Evolutionary conservation across 768 basidiomycete species (phyloP).

Genomic region (Pleurotus salmoneostramineus): DNA sequence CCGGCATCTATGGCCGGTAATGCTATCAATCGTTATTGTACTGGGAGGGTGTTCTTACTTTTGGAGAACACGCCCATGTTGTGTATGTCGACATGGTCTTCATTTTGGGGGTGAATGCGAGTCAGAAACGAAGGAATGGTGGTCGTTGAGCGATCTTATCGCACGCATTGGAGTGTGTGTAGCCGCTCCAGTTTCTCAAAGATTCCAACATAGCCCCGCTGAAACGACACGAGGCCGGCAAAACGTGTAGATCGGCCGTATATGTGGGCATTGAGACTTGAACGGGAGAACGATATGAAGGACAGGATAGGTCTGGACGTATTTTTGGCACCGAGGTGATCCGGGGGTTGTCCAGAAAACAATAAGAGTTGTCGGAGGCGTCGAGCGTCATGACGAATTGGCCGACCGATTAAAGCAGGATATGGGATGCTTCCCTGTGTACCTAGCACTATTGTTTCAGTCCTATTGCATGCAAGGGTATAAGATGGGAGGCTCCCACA

Average conservation of each 20-base stretch:
- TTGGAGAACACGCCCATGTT: not conserved
- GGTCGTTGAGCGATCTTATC: not conserved
- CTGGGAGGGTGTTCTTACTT: not conserved
- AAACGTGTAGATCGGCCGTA: not conserved
- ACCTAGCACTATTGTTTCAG: conserved; percentile 3
- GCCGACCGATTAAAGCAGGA: conserved; percentile 4
- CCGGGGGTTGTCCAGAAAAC: conserved; percentile 1
- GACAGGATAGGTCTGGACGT: not conserved
- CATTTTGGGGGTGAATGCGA: not conserved
- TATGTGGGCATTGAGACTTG: not conserved
- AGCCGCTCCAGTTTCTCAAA: not conserved
- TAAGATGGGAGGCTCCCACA: conserved; percentile 4
- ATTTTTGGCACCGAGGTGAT: conserved; percentile 2
- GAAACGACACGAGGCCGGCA: not conserved
- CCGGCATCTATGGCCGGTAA: conserved; percentile 3
- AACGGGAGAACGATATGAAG: not conserved
- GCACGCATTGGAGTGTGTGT: not conserved
- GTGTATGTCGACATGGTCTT: not conserved
- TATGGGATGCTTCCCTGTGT: conserved; percentile 7
- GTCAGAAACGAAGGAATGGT: not conserved
- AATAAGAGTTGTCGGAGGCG: not conserved
- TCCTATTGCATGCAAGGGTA: conserved; percentile 1
- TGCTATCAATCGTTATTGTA: not conserved
- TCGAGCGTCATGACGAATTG: not conserved
- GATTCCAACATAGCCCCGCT: not conserved